Percentiles rank a stretch among this genome's conserved stretches.
Conservation (phyloP, 768 basidiomycete genomes). For the Podaxis sp. region DNA sequence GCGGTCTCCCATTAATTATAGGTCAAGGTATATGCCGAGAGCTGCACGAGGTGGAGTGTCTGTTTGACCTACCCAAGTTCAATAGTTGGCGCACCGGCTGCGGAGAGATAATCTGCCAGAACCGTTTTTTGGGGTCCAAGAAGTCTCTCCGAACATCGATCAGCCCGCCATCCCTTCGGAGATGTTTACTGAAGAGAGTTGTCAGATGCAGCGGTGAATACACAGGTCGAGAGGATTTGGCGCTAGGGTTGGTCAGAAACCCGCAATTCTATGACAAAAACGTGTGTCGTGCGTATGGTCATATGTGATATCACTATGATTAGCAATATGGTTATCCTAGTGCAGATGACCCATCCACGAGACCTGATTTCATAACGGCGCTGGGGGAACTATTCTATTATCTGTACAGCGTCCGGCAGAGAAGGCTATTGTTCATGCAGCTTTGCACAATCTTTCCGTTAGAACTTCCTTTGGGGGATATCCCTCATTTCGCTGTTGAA, state of each 20-base stretch:
- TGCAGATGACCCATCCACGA: background rate
- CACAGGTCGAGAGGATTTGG: background rate
- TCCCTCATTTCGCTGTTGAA: background rate
- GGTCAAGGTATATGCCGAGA: background rate
- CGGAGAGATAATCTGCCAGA: too few relatives aligned
- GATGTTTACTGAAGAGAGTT: too few relatives aligned
- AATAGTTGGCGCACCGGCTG: too few relatives aligned
- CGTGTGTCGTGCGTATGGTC: background rate
- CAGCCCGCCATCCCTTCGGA: too few relatives aligned
- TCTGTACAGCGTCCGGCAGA: background rate
- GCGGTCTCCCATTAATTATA: background rate
- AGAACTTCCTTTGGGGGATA: background rate
- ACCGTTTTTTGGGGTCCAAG: too few relatives aligned
- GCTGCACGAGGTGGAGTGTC: background rate
- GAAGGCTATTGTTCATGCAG: background rate
- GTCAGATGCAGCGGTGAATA: background rate
- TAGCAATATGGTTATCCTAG: background rate
- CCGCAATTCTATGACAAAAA: background rate
- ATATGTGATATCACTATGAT: background rate
- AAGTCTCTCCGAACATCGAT: too few relatives aligned
- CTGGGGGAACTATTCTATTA: background rate
- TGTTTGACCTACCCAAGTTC: background rate
- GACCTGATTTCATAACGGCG: background rate
- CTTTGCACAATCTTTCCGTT: background rate
- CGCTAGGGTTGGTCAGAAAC: background rate